Percentiles rank a stretch among this genome's conserved stretches.
These are phyloP conservation scores for Apiotrichum montevideense DNA, from an alignment of 1,284 basidiomycete species.

Conservation along the genomic window DNA sequence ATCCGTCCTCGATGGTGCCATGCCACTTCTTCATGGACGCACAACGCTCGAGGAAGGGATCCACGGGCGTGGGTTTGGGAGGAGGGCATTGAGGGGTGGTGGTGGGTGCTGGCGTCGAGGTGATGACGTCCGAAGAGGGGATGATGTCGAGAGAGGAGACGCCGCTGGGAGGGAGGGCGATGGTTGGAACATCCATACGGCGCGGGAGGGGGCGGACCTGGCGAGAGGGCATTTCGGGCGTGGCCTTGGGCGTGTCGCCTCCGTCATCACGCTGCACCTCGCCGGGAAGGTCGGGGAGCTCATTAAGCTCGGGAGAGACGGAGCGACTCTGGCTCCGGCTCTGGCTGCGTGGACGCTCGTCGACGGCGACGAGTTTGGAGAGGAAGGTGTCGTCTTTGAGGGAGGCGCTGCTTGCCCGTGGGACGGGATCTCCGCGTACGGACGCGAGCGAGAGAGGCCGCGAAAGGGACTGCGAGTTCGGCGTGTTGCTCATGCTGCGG, in stretches of 20 bases:
- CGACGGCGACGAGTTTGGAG: conserved; percentile 4
- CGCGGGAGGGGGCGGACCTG: neutral
- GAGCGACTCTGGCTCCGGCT: too few species aligned
- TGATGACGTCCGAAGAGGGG: too few species aligned
- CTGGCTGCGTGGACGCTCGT: neutral
- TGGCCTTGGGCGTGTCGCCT: neutral
- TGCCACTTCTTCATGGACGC: conserved; percentile 11
- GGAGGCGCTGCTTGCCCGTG: neutral
- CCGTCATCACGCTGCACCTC: neutral
- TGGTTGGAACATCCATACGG: neutral
- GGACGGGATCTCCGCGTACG: neutral
- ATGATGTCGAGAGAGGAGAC: too few species aligned
- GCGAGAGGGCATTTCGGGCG: too few species aligned
- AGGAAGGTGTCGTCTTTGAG: conserved; percentile 13
- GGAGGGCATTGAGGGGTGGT: too few species aligned
- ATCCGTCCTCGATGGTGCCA: conserved; percentile 5
- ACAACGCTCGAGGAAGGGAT: neutral
- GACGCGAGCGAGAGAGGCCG: neutral
- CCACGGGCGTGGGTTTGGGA: neutral
- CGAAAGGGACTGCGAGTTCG: neutral
- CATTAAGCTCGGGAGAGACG: too few species aligned
- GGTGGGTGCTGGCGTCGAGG: too few species aligned
- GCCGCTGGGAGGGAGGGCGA: neutral
- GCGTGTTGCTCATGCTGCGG: neutral
- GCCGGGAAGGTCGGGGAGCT: too few species aligned